Evolutionary conservation across 805 yeast species (phyloP).

Genomic region (Yueomyces sp.): DNA sequence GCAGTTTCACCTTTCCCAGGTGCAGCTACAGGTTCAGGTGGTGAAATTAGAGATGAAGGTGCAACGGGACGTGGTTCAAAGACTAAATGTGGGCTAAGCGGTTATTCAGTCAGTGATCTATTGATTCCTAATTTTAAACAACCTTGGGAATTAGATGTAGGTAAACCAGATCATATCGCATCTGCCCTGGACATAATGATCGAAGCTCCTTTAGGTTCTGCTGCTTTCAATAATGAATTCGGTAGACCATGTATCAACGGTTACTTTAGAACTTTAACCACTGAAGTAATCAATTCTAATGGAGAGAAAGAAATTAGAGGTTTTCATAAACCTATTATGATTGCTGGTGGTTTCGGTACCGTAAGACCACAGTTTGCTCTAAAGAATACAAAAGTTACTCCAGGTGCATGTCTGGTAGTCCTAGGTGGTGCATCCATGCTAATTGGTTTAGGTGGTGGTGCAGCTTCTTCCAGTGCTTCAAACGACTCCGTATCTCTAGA

Average conservation of each 20-base stretch:
- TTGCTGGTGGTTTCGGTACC: constrained; percentile 98
- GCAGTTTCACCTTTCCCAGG: constrained; percentile 99
- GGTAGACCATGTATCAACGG: constrained; percentile 98
- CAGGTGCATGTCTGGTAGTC: constrained; percentile 84
- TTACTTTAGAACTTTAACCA: constrained; percentile 88
- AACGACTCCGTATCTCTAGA: constrained; percentile 96
- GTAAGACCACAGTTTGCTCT: constrained; percentile 87
- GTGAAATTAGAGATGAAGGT: constrained; percentile 99
- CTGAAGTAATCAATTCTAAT: constrained; percentile 49
- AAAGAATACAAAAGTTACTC: constrained; percentile 76
- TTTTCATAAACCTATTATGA: constrained; percentile 97
- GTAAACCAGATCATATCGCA: constrained; percentile 88
- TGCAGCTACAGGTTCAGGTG: constrained; percentile 99
- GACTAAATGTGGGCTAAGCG: constrained; percentile 91
- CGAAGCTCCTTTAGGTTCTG: constrained; percentile 95
- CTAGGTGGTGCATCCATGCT: constrained; percentile 97
- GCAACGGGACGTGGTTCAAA: constrained; percentile 98
- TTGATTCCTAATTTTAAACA: constrained; percentile 72
- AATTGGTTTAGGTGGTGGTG: constrained; percentile 99
- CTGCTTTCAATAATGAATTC: constrained; percentile 96
- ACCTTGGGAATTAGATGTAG: constrained; percentile 92
- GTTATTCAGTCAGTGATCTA: constrained; percentile 84
- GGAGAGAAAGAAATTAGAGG: constrained; percentile 76
- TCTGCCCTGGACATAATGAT: constrained; percentile 88
- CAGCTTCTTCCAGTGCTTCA: constrained; percentile 92